Conservation (phyloP, 192 early-diverging fungal species). For the Neocallimastix lanati region DNA sequence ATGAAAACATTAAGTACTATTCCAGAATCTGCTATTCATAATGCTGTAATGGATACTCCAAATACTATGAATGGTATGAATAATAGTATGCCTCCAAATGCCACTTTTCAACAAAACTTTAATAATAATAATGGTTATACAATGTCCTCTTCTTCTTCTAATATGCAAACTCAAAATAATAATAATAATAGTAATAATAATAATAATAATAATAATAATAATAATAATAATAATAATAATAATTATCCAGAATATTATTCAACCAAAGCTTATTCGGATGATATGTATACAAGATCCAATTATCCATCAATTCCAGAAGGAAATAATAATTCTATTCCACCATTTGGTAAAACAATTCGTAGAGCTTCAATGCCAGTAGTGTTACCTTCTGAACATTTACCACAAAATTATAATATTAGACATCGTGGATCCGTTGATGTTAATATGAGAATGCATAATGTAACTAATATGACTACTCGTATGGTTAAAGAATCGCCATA, state of each 20-base stretch:
- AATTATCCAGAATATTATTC: background rate
- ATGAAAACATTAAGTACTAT: background rate
- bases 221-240: background rate
- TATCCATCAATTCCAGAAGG: background rate
- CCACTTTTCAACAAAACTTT: background rate
- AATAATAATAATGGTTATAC: background rate
- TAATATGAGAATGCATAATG: background rate
- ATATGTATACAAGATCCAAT: background rate
- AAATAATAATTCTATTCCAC: background rate
- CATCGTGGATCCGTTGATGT: background rate
- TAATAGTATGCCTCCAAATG: background rate
- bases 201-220: no score
- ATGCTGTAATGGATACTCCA: background rate
- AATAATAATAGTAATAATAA: background rate
- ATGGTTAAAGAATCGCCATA: constrained; percentile 18
- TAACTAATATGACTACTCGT: background rate
- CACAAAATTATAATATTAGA: background rate
- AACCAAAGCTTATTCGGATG: background rate
- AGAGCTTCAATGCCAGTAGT: background rate
- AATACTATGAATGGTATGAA: no score
- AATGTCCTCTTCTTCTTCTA: background rate
- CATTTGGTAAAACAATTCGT: background rate
- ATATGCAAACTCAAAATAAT: no score
- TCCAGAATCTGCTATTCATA: background rate
- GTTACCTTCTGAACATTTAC: background rate